Base-by-base conservation (phyloP, 1,284 basidiomycete species). In the Cutaneotrichosporon dermatis region DNA sequence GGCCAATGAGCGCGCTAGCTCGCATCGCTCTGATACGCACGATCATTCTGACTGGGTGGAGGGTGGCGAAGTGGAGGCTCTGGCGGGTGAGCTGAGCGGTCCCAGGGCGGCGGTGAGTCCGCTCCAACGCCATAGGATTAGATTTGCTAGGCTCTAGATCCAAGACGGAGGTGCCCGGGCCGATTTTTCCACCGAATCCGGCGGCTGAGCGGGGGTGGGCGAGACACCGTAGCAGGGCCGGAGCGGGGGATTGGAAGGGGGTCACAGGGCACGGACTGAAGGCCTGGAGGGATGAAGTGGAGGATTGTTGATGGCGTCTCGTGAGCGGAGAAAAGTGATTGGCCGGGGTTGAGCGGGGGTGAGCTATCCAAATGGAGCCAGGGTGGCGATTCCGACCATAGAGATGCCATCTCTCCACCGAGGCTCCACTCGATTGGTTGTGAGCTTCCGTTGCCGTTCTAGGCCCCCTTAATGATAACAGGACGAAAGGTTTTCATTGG, bases 391-490 rank as follows among this genome's bases (percentile, higher is more conserved):
- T 25, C 25, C 25, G 25, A 25, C 25, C 25, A 40, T 8, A 40
- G 39, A 40, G 39, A 40, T 40, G 39, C 12, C 9, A 12, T 40
- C 39, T 9, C 8, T 40, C 39, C 12, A 40, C 39, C 39, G 39
- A 40, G 39, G 39, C 15, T 45, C 16, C 44, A 45, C 15, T 45
- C 16, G 45, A 46, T 46, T 46, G 45, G 45, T 25, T 34, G 33
- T 34, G 12, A 4, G 33, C 33, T 12, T 16, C 6, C 7, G 16
- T 4, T 12, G 37, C 49, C 49, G 49, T 51, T 51, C 49, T 51
- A 51, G 49, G 36, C 49, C 49, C 36, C 36, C 36, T 37, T n/a
- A n/a, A 51, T 51, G 37, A 51, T 39, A 51, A 51, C 36, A 50
- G 7, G 34, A 2, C 16, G 39, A 7, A 6, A 13, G 9, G 4